Evolutionary conservation across 306 rosid genomes (phyloP).

Genomic region (Ammopiptanthus mongolicus): DNA sequence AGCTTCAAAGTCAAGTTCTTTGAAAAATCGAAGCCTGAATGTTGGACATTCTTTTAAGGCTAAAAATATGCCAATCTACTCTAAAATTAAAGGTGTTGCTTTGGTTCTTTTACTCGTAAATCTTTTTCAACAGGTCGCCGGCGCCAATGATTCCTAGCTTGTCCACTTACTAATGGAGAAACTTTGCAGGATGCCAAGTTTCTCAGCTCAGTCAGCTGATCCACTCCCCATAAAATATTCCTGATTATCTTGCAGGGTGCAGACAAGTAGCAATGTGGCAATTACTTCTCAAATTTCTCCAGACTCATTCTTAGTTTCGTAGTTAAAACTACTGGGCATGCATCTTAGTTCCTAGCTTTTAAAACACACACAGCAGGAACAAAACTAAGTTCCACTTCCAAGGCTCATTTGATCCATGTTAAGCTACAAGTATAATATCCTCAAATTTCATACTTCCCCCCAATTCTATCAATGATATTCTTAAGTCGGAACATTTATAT

Average conservation of each 20-base stretch:
- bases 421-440: too few relatives aligned
- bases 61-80: background rate
- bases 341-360: background rate
- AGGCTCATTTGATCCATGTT: background rate
- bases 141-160: constrained; percentile 13
- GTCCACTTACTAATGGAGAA: background rate
- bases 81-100: background rate
- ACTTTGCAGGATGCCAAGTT: background rate
- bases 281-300: background rate
- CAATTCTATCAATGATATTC: too few relatives aligned
- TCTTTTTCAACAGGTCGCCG: background rate
- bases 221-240: background rate
- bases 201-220: background rate
- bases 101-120: background rate
- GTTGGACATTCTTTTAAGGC: background rate
- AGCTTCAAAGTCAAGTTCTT: background rate
- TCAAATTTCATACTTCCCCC: too few relatives aligned
- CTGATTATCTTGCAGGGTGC: background rate
- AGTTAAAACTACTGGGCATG: background rate
- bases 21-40: background rate
- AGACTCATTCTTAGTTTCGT: background rate
- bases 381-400: background rate
- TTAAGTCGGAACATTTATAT: too few relatives aligned
- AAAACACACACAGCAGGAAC: background rate
- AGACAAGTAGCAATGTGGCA: background rate